Evolutionary conservation across 208 protist species (phyloP).

Genomic region (Acanthamoeba healyi): DNA sequence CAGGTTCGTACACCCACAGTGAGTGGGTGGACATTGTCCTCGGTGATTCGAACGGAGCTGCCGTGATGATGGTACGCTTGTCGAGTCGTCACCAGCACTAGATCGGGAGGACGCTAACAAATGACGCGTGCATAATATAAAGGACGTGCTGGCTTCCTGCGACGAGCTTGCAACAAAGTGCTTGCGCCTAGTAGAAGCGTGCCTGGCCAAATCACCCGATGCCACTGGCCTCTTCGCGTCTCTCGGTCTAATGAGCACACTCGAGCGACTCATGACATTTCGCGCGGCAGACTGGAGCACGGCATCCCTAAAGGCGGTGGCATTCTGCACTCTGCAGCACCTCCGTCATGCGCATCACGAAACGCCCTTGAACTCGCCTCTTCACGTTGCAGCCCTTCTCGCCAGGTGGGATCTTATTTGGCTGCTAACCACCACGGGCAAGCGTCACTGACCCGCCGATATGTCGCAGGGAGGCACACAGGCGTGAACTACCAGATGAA

Average conservation of each 20-base stretch:
- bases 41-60: neutral
- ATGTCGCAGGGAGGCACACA: neutral
- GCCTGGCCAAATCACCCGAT: neutral
- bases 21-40: neutral
- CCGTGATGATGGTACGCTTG: neutral
- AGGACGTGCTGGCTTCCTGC: neutral
- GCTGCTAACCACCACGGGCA: too few relatives aligned
- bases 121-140: neutral
- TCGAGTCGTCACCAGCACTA: neutral
- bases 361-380: neutral
- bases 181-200: neutral
- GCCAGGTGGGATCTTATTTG: too few relatives aligned
- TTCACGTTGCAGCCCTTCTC: neutral
- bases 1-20: neutral
- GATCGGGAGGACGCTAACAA: too few relatives aligned
- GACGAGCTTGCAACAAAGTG: neutral
- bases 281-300: neutral
- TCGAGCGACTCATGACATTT: neutral
- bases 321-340: neutral
- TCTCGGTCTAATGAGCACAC: neutral
- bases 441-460: too few relatives aligned
- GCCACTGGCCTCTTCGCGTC: neutral
- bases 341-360: neutral
- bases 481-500: neutral
- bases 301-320: neutral